These are phyloP conservation scores for Piper betle DNA, from an alignment of 164 flowering plant genomes.

Conservation along the genomic window DNA sequence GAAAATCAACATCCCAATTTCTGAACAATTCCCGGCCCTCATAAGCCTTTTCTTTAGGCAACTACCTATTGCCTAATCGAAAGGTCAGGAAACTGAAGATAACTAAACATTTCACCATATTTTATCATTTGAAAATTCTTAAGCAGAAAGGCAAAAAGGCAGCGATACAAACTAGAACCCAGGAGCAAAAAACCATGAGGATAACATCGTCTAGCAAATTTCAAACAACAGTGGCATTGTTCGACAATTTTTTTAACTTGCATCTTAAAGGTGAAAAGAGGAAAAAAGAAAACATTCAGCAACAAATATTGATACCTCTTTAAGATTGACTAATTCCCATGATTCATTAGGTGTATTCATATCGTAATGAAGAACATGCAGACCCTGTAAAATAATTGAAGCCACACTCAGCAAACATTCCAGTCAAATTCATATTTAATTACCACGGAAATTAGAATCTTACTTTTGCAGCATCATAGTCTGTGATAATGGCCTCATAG, in stretches of 20 bases:
- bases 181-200: too few species aligned
- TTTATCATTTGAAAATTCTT: too few species aligned
- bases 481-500: slow-evolving; percentile 82
- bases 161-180: too few species aligned
- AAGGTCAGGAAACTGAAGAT: too few species aligned
- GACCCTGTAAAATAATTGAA: slow-evolving; percentile 28
- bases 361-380: slow-evolving; percentile 43
- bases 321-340: slow-evolving; percentile 46
- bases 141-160: too few species aligned
- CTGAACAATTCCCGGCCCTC: background rate
- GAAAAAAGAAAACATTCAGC: background rate
- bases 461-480: slow-evolving; percentile 58
- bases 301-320: slow-evolving; percentile 23
- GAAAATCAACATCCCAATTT: too few species aligned
- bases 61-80: too few species aligned
- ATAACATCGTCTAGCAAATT: background rate
- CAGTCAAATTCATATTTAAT: background rate
- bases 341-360: slow-evolving; percentile 31
- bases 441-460: background rate
- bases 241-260: background rate
- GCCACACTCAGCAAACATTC: background rate
- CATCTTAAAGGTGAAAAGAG: background rate
- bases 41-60: background rate
- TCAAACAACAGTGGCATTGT: background rate
- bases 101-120: too few species aligned